Evolutionary conservation across 169 alveolate genomes (phyloP).

Genomic region (Plasmodium vinckei): DNA sequence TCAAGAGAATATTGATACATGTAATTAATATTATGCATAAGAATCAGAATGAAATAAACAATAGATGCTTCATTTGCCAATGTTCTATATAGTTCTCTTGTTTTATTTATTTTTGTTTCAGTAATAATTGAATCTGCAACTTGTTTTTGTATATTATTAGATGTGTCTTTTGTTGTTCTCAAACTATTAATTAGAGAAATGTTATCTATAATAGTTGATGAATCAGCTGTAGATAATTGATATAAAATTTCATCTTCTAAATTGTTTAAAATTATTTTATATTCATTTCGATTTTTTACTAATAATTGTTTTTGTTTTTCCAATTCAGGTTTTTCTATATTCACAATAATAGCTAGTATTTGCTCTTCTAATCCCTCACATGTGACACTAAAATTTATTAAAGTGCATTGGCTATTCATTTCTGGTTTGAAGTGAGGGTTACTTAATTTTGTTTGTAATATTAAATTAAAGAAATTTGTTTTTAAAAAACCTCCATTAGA

Average conservation of each 20-base stretch:
- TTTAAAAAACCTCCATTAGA: slow-evolving; percentile 91
- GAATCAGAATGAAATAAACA: slow-evolving; percentile 95
- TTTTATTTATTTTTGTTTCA: slow-evolving; percentile 93
- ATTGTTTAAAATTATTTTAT: slow-evolving; percentile 92
- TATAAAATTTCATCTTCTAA: slow-evolving; percentile 94
- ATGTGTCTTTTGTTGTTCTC: slow-evolving; percentile 93
- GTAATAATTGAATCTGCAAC: slow-evolving; percentile 89
- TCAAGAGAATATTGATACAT: slow-evolving; percentile 98
- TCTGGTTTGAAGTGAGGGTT: slow-evolving; percentile 99
- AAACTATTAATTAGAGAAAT: slow-evolving; percentile 93
- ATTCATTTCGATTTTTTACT: slow-evolving; percentile 94
- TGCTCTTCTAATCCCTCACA: slow-evolving; percentile 97
- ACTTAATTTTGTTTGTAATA: slow-evolving; percentile 94
- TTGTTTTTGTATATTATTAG: slow-evolving; percentile 93
- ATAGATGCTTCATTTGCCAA: slow-evolving; percentile 97
- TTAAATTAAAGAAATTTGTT: slow-evolving; percentile 93
- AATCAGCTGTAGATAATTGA: slow-evolving; percentile 96
- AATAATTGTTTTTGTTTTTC: slow-evolving; percentile 95
- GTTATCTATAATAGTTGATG: slow-evolving; percentile 94
- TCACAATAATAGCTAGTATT: slow-evolving; percentile 94
- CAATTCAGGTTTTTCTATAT: slow-evolving; percentile 96
- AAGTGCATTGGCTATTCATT: slow-evolving; percentile 96
- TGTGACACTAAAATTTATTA: slow-evolving; percentile 97
- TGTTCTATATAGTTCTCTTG: slow-evolving; percentile 96
- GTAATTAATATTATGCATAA: slow-evolving; percentile 94